Evolutionary conservation across 2,329 filamentous ascomycete genomes (phyloP).

Genomic region (Cercospora sp.): DNA sequence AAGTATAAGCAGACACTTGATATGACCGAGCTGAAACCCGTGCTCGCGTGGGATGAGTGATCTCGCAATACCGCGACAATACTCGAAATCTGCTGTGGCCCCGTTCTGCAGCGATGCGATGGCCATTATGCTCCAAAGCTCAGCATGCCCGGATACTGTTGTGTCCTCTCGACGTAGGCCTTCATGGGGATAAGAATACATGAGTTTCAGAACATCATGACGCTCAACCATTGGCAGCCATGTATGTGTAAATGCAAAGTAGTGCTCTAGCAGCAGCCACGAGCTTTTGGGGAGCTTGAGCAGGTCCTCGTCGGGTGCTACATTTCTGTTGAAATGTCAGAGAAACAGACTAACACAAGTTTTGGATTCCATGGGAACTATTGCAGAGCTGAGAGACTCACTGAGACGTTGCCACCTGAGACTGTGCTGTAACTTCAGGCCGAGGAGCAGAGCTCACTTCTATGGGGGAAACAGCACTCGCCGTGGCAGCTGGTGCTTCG

Average conservation of each 20-base stretch:
- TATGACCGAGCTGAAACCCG: conserved; percentile 42
- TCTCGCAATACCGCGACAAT: conserved; percentile 21
- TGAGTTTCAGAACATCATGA: conserved; percentile 59
- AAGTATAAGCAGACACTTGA: conserved; percentile 51
- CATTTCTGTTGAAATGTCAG: neutral
- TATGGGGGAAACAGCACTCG: neutral
- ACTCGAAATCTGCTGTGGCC: conserved; percentile 2
- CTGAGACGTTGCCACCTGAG: neutral
- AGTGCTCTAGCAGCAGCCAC: conserved; percentile 66
- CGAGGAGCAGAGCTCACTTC: neutral
- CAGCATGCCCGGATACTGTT: conserved; percentile 43
- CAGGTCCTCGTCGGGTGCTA: neutral
- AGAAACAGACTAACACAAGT: neutral
- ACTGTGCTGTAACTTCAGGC: neutral
- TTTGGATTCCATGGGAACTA: neutral
- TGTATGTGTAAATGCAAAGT: conserved; percentile 72
- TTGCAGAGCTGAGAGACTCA: neutral
- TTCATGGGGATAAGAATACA: conserved; percentile 55
- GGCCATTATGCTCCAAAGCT: conserved; percentile 49
- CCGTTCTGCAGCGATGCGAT: conserved; percentile 16
- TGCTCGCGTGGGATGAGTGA: conserved; percentile 24
- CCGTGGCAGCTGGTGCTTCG: neutral
- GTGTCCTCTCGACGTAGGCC: conserved; percentile 39
- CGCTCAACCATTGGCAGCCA: conserved; percentile 76
- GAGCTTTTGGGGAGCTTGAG: conserved; percentile 53